Percentiles rank a stretch among this genome's conserved stretches.
phyloP scores from a whole-genome alignment of 75 land plant genomes.

The Selaginella moellendorffii region DNA sequence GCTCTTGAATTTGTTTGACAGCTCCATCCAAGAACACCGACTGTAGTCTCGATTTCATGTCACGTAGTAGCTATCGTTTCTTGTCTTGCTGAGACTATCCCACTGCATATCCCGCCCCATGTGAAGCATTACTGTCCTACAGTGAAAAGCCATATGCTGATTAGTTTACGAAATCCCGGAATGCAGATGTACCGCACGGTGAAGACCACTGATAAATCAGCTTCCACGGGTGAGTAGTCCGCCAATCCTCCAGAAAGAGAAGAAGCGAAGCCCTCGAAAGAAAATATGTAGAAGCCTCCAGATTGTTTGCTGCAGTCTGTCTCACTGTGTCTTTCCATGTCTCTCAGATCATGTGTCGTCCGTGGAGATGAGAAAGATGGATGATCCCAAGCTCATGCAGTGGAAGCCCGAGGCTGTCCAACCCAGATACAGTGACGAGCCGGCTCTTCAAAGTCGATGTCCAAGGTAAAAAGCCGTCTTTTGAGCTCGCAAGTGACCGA shows the following conservation, averaged over 20 bases:
- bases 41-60: too few relatives aligned
- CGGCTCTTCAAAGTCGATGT: not conserved
- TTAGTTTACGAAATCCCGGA: not conserved
- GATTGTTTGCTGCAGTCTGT: too few relatives aligned
- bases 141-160: not conserved
- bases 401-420: not conserved
- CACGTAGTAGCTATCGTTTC: not conserved
- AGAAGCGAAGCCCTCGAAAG: too few relatives aligned
- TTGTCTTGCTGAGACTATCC: not conserved
- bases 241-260: too few relatives aligned
- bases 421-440: not conserved
- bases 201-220: slow-evolving; percentile 77
- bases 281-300: too few relatives aligned
- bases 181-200: slow-evolving; percentile 93
- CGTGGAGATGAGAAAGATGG: not conserved
- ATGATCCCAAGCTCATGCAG: not conserved
- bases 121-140: not conserved
- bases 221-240: slow-evolving; percentile 25
- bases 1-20: too few relatives aligned
- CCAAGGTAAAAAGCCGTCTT: too few relatives aligned
- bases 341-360: too few relatives aligned
- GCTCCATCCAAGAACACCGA: too few relatives aligned
- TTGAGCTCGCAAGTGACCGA: too few relatives aligned
- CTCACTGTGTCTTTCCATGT: too few relatives aligned
- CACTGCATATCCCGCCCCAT: not conserved